phyloP scores from a whole-genome alignment of 768 basidiomycete genomes.

The Termitomyces sp. region DNA sequence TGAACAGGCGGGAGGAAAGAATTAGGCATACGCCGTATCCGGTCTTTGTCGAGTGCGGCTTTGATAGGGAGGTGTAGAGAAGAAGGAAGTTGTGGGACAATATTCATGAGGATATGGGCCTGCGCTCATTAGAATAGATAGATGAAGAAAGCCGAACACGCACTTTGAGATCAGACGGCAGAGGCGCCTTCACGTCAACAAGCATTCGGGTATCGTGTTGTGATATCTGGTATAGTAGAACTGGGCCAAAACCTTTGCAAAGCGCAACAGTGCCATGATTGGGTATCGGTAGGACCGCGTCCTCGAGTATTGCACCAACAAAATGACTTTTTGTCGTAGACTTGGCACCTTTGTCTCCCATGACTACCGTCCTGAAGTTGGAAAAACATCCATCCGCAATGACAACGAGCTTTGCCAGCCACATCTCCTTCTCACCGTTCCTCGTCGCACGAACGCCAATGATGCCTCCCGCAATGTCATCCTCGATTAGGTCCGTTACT shows the following conservation, averaged over 20 bases:
- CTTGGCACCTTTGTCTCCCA: constrained; percentile 47
- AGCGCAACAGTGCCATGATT: constrained; percentile 84
- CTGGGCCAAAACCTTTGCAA: constrained; percentile 78
- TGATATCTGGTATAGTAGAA: constrained; percentile 90
- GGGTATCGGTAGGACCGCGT: constrained; percentile 68
- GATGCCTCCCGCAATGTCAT: constrained; percentile 42
- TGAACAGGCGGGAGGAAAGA: constrained; percentile 82
- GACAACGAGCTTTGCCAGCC: constrained; percentile 76
- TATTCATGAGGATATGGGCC: constrained; percentile 65
- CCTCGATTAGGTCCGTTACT: constrained; percentile 70
- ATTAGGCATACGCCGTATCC: constrained; percentile 92
- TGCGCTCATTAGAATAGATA: constrained; percentile 21
- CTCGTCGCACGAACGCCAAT: constrained; percentile 65
- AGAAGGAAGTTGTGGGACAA: constrained; percentile 80
- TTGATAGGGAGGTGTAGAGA: constrained; percentile 63
- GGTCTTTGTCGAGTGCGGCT: constrained; percentile 70
- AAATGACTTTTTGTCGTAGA: constrained; percentile 72
- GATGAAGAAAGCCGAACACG: constrained; percentile 11
- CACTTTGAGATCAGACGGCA: constrained; percentile 81
- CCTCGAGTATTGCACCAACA: constrained; percentile 79
- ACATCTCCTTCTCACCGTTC: constrained; percentile 45
- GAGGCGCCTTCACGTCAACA: constrained; percentile 80
- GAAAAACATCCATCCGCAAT: constrained; percentile 95
- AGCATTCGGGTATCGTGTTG: constrained; percentile 90
- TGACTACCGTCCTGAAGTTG: constrained; percentile 77